Percentiles rank a stretch among this genome's conserved stretches.
These are phyloP conservation scores for Conticribra weissflogii DNA, from an alignment of 108 stramenopile species.

Conservation along the genomic window DNA sequence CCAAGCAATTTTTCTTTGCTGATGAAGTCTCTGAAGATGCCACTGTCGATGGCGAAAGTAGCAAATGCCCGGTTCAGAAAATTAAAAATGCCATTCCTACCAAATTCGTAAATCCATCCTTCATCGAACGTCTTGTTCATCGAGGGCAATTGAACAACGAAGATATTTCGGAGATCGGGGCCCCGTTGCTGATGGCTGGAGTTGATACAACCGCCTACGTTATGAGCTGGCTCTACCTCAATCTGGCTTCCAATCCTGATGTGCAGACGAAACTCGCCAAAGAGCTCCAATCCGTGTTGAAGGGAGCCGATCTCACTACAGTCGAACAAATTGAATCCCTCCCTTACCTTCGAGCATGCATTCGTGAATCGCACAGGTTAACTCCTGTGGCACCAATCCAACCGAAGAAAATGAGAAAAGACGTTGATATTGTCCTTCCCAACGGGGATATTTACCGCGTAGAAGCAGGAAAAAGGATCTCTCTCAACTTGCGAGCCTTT, in stretches of 20 bases:
- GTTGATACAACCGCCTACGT: conserved; percentile 41
- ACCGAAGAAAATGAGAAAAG: conserved; percentile 16
- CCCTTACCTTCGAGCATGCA: conserved; percentile 30
- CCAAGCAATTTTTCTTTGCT: too few relatives aligned
- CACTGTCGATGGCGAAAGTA: background rate
- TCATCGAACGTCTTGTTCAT: conserved; percentile 19
- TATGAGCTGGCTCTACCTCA: conserved; percentile 39
- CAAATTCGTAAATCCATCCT: conserved; percentile 21
- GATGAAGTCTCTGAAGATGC: too few relatives aligned
- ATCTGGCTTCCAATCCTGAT: conserved; percentile 38
- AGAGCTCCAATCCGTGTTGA: conserved; percentile 34
- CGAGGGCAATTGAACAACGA: conserved; percentile 27
- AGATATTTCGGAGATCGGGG: conserved; percentile 21
- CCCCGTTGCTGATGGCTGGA: conserved; percentile 36
- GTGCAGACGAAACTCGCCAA: conserved; percentile 33
- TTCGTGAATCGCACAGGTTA: conserved; percentile 43
- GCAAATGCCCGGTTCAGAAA: conserved; percentile 31
- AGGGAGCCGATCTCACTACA: conserved; percentile 35
- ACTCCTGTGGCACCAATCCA: conserved; percentile 13
- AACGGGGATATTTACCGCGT: conserved; percentile 1
- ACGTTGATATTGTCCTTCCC: conserved; percentile 28
- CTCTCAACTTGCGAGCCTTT: conserved; percentile 24
- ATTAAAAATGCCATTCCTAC: conserved; percentile 8
- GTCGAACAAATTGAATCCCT: conserved; percentile 35
- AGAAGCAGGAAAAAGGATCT: conserved; percentile 14